Conservation (phyloP, 2,329 filamentous ascomycete species). For the Trichoderma harzianum region DNA sequence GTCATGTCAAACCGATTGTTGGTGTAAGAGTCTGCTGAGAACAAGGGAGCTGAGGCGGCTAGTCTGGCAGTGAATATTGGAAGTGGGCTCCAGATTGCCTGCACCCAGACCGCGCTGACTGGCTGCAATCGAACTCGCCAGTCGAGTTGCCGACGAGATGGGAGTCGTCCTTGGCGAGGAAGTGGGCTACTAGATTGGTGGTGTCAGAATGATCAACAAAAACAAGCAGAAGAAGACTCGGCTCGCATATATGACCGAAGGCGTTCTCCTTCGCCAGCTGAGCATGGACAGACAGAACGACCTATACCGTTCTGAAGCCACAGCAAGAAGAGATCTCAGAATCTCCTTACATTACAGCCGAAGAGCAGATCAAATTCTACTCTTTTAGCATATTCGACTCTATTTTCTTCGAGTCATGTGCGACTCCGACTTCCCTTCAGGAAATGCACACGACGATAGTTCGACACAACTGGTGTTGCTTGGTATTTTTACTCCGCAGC, state of each 20-base stretch:
- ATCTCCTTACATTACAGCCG: no score
- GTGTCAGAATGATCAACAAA: neutral
- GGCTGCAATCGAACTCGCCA: neutral
- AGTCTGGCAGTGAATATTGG: no score
- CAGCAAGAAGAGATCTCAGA: no score
- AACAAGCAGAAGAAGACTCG: neutral
- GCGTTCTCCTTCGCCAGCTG: neutral
- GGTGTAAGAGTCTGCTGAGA: no score
- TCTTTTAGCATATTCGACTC: neutral
- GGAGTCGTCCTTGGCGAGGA: neutral
- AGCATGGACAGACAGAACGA: neutral
- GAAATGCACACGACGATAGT: neutral
- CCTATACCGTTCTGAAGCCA: no score
- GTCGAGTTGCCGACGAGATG: neutral
- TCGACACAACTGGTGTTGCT: neutral
- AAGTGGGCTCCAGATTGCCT: conserved; percentile 71
- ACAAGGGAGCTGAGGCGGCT: no score
- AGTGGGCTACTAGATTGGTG: neutral
- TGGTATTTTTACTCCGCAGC: no score
- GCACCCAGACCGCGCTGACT: conserved; percentile 71
- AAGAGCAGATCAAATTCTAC: neutral
- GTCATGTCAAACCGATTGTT: no score
- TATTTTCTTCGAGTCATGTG: neutral
- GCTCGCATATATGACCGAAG: neutral
- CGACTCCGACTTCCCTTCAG: neutral